phyloP scores from a whole-genome alignment of 371 early-diverging fungal genomes.

The Rhizopus microsporus region DNA sequence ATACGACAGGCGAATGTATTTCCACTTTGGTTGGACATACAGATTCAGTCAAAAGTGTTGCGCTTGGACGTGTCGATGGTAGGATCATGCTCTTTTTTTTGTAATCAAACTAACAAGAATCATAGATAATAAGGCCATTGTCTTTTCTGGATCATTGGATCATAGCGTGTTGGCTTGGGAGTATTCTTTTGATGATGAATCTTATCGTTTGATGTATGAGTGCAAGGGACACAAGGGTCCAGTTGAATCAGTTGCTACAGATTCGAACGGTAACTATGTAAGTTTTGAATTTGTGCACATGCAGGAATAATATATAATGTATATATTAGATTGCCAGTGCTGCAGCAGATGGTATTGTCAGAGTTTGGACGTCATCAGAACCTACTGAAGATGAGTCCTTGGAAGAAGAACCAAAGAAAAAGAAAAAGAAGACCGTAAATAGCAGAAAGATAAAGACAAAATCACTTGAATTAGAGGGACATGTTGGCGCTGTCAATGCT shows the following conservation, averaged over 20 bases:
- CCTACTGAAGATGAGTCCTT: slow-evolving; percentile 60
- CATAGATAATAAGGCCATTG: slow-evolving; percentile 23
- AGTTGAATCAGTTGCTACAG: slow-evolving; percentile 61
- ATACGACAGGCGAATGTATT: slow-evolving; percentile 70
- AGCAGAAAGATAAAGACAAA: slow-evolving; percentile 54
- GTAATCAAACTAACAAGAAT: background rate
- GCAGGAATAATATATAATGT: slow-evolving; percentile 2
- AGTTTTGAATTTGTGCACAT: background rate
- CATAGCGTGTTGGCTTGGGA: slow-evolving; percentile 53
- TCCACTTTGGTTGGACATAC: slow-evolving; percentile 69
- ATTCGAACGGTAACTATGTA: slow-evolving; percentile 31
- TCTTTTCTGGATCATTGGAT: slow-evolving; percentile 54
- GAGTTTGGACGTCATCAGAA: slow-evolving; percentile 71
- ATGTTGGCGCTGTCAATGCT: slow-evolving; percentile 81
- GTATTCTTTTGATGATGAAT: slow-evolving; percentile 24
- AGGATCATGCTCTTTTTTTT: background rate
- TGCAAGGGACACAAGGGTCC: slow-evolving; percentile 79
- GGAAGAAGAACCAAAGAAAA: slow-evolving; percentile 45
- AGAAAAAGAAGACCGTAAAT: slow-evolving; percentile 49
- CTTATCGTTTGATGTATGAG: slow-evolving; percentile 57
- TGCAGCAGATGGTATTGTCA: slow-evolving; percentile 78
- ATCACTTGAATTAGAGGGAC: slow-evolving; percentile 65
- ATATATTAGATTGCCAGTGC: slow-evolving; percentile 73
- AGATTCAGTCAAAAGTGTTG: slow-evolving; percentile 69
- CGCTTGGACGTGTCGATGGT: slow-evolving; percentile 38